Percentiles rank a stretch among this genome's conserved stretches.
phyloP scores from a whole-genome alignment of 805 yeast genomes.

The Metschnikowia noctiluminum region DNA sequence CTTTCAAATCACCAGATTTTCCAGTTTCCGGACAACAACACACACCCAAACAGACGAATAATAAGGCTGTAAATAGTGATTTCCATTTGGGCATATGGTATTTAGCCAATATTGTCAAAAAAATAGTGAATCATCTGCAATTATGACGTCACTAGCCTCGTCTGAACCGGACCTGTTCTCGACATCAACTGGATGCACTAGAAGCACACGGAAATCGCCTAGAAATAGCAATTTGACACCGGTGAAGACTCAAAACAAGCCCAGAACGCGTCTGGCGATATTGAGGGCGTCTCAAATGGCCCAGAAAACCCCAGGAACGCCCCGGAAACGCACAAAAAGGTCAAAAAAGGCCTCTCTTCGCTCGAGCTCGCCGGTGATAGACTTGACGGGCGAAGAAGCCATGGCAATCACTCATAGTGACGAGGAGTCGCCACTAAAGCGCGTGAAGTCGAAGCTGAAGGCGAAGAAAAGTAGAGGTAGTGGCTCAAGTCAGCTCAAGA shows the following conservation, averaged over 20 bases:
- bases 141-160: constrained; percentile 8
- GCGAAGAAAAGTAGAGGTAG: too few relatives aligned
- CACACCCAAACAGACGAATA: too few relatives aligned
- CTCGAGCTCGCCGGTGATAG: constrained; percentile 15
- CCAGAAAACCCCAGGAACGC: constrained; percentile 1
- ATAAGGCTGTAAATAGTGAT: too few relatives aligned
- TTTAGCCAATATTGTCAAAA: too few relatives aligned
- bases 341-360: neutral
- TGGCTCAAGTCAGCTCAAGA: too few relatives aligned
- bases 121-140: too few relatives aligned
- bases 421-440: constrained; percentile 10
- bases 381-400: constrained; percentile 13
- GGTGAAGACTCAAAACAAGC: constrained; percentile 1
- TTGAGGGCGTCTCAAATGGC: constrained; percentile 1
- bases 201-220: neutral
- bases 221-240: neutral
- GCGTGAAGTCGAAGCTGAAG: neutral
- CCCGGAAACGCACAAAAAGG: constrained; percentile 5
- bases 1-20: too few relatives aligned
- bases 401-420: neutral
- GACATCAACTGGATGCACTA: neutral
- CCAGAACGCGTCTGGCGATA: constrained; percentile 14
- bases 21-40: too few relatives aligned
- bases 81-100: too few relatives aligned
- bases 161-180: constrained; percentile 2